Base-by-base conservation (phyloP, 2,329 filamentous ascomycete genomes). In the Fusarium sp. region DNA sequence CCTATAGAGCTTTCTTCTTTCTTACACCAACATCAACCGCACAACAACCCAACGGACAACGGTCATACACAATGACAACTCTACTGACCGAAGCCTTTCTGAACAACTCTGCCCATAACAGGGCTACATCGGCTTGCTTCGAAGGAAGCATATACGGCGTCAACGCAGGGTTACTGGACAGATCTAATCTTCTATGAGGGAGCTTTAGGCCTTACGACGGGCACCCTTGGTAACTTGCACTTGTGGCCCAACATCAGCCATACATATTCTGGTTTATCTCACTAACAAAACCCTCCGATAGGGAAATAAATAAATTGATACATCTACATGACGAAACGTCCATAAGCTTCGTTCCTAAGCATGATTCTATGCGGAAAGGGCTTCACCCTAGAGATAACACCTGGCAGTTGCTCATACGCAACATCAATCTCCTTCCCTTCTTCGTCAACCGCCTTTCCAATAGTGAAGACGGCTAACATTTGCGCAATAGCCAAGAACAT, bases 401-500 rank as follows among this genome's bases (percentile, higher is more conserved):
- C 64, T 1, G 64, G 56, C 21, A 67, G 21, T n/a, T 55, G 50
- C 21, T 66, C 54, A 41, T 59, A 53, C 1, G 18, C 4, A 11
- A 59, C 40, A 5, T 75, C 80, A 0, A 83, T 72, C 12, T 78
- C 76, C 20, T 72, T 76, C 0, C 81, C 84, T 5, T 66, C 7
- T 7, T 81, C 77, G 9, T 74, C 72, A 1, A 66, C 0, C 1
- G 58, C 66, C 27, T 67, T 72, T 21, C 42, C 25, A 6, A 87
- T 76, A 6, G 79, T 72, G 51, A 88, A 87, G 0, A 81, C 82
- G 0, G 86, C 79, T 3, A 89, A 74, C 0, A 79, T 74, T 30
- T 83, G 83, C 0, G 79, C 82, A 18, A 82, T 70, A 3, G 49
- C 77, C 3, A 82, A 49, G 23, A 74, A 82, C 1, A 81, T 34